A percentile compares a stretch with the other conserved stretches of the same genome.
Evolutionary conservation across 2,329 filamentous ascomycete genomes (phyloP).

Genomic region (Cladosporium sp.): DNA sequence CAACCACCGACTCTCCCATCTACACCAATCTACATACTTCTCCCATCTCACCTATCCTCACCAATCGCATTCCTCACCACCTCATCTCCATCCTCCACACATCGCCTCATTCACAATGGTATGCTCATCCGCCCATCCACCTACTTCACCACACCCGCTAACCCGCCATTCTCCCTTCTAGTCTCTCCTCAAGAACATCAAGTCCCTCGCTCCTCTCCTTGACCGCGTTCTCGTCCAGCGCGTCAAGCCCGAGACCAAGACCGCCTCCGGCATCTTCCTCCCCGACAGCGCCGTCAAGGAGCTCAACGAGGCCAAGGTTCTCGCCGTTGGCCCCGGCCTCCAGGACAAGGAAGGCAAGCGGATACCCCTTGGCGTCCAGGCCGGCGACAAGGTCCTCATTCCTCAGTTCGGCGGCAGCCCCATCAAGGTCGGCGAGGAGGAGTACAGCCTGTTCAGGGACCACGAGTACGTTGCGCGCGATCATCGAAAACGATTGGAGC

Average conservation of each 20-base stretch:
- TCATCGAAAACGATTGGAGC: neutral
- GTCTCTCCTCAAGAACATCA: slow-evolving; percentile 83
- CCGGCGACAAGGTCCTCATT: slow-evolving; percentile 91
- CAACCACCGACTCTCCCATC: slow-evolving; percentile 1
- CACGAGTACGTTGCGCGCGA: slow-evolving; percentile 71
- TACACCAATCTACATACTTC: neutral
- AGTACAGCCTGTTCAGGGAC: slow-evolving; percentile 94
- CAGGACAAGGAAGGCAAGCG: slow-evolving; percentile 86
- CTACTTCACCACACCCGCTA: neutral
- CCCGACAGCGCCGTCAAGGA: slow-evolving; percentile 97
- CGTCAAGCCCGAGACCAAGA: slow-evolving; percentile 95
- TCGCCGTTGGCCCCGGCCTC: slow-evolving; percentile 87
- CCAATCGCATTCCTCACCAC: neutral
- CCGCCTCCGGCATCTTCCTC: slow-evolving; percentile 93
- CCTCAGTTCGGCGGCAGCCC: slow-evolving; percentile 92
- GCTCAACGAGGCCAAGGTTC: slow-evolving; percentile 93
- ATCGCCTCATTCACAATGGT: slow-evolving; percentile 23
- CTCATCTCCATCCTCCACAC: neutral
- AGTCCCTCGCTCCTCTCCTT: slow-evolving; percentile 87
- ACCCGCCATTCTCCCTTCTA: slow-evolving; percentile 10
- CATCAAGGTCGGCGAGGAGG: slow-evolving; percentile 95
- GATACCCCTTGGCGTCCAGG: slow-evolving; percentile 72
- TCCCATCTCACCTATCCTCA: slow-evolving; percentile 9
- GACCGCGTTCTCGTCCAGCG: slow-evolving; percentile 98
- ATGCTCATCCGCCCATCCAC: slow-evolving; percentile 4